Percentiles rank a stretch among this genome's conserved stretches.
Conservation (phyloP, 495 filamentous ascomycete species). For the Mytilinidion resinicola region DNA sequence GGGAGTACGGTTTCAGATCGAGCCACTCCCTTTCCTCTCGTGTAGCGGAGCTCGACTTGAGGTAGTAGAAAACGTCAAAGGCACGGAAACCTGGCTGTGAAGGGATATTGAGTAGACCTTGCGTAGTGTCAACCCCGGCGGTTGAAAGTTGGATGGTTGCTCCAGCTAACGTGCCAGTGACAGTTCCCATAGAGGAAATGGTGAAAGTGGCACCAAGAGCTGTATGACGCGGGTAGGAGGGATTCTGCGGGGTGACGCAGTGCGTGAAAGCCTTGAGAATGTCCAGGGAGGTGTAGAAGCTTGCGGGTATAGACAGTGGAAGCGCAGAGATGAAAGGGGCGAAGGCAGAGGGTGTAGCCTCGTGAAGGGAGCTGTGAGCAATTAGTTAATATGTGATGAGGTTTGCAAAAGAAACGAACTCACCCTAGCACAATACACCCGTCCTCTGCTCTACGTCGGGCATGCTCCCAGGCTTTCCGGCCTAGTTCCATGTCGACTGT, state of each 20-base stretch:
- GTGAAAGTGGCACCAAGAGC: constrained; percentile 75
- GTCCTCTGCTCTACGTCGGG: constrained; percentile 87
- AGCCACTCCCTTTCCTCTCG: constrained; percentile 87
- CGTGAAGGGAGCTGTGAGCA: constrained; percentile 66
- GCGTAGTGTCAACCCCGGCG: constrained; percentile 77
- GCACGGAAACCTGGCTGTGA: constrained; percentile 75
- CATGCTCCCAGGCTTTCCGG: constrained; percentile 91
- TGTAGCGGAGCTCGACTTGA: constrained; percentile 82
- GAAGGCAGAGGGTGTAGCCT: constrained; percentile 78
- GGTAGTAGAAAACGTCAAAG: constrained; percentile 98
- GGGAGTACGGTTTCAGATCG: constrained; percentile 69
- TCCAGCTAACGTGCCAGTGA: constrained; percentile 71
- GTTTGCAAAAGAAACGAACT: constrained; percentile 18
- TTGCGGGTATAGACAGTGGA: constrained; percentile 66
- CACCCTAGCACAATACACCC: constrained; percentile 88
- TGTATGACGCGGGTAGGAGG: constrained; percentile 73
- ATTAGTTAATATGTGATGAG: constrained; percentile 6
- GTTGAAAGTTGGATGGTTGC: constrained; percentile 74
- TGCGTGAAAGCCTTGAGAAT: constrained; percentile 79
- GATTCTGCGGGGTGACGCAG: constrained; percentile 82
- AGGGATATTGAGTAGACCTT: constrained; percentile 77
- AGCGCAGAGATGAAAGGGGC: constrained; percentile 74
- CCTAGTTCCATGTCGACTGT: constrained; percentile 76
- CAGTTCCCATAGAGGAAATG: constrained; percentile 70
- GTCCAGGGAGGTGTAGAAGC: constrained; percentile 67